Percentiles rank a stretch among this genome's conserved stretches.
Conservation (phyloP, 148 eudicot species). For the Chenopodium album region DNA sequence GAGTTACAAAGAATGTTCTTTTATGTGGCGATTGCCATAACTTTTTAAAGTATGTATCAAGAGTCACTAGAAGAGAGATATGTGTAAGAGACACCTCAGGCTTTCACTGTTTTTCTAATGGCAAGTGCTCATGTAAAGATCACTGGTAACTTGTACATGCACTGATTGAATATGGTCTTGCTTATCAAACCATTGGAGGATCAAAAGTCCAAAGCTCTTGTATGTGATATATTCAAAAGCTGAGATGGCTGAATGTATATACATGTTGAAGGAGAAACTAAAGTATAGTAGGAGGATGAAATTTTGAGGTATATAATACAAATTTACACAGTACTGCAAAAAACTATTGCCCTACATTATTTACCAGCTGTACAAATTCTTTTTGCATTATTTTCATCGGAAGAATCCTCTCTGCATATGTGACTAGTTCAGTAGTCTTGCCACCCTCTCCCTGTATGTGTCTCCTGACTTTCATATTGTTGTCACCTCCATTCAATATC, state of each 20-base stretch:
- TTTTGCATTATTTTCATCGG: neutral
- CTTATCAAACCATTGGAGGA: neutral
- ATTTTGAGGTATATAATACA: constrained; percentile 26
- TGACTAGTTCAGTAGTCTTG: neutral
- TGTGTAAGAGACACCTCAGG: constrained; percentile 76
- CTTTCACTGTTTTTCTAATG: constrained; percentile 68
- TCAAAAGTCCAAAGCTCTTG: neutral
- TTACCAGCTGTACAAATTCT: neutral
- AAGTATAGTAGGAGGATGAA: constrained; percentile 3
- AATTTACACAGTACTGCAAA: neutral
- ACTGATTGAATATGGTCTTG: neutral
- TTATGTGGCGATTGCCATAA: constrained; percentile 93
- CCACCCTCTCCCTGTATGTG: neutral
- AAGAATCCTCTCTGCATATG: neutral
- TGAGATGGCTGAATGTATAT: constrained; percentile 14
- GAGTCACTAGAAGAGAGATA: constrained; percentile 70
- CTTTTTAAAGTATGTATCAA: constrained; percentile 70
- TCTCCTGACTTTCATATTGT: neutral
- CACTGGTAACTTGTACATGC: constrained; percentile 36
- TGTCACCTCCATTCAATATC: neutral
- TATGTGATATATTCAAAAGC: constrained; percentile 8
- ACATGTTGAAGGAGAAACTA: constrained; percentile 12
- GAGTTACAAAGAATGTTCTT: constrained; percentile 67
- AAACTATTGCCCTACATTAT: neutral
- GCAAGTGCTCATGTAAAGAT: constrained; percentile 75